Evolutionary conservation across 768 basidiomycete species (phyloP), one percentile per base, ranked within the genome.

Genomic region (Butyriboletus loyo): DNA sequence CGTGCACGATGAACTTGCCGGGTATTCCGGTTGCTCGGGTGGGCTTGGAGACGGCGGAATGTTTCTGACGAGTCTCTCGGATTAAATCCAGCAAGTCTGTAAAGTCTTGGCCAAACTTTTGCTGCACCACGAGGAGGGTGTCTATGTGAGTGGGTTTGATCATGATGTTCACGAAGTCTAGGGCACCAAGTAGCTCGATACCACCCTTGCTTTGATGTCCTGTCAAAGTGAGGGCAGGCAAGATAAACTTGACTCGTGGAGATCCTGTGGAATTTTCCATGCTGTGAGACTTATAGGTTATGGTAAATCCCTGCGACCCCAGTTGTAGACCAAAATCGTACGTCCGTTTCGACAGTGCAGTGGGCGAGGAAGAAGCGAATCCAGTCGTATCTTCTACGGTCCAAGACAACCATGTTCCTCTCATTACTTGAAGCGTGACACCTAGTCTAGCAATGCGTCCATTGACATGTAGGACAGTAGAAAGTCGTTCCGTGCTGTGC

Each of bases 71-170:
- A 11, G 80, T 86, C 62, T 88, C 77, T 55, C 81, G 79, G 30
- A 90, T 75, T 44, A 93, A 66, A 7, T 77, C 70, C 13, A 93
- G 69, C 25, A 93, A 74, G 53, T 94, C 92, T 56, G 87, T 86
- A 68, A 93, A 89, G 69, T 94, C 92, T 61, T 87, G 86, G 7
- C 89, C 92, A 52, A 93, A 93, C 63, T 92, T 92, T 57, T 90
- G 88, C 62, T 92, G 92, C 9, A 95, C 87, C 5, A 80, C 81
- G 3, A 94, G 77, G 4, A 93, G 67, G 5, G 87, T 89, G 63
- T 95, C 92, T 83, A 89, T 86, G 60, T 92, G 85, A 0, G 83
- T 81, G 5, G 89, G 88, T 61, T 89, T 92, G 52, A 94, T 77
- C 62, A 80, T 86, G 52, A 90, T 70, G 34, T 85, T 77, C 56